These are phyloP conservation scores for Colletotrichum sidae DNA, from an alignment of 2,329 filamentous ascomycete genomes.

Conservation along the genomic window DNA sequence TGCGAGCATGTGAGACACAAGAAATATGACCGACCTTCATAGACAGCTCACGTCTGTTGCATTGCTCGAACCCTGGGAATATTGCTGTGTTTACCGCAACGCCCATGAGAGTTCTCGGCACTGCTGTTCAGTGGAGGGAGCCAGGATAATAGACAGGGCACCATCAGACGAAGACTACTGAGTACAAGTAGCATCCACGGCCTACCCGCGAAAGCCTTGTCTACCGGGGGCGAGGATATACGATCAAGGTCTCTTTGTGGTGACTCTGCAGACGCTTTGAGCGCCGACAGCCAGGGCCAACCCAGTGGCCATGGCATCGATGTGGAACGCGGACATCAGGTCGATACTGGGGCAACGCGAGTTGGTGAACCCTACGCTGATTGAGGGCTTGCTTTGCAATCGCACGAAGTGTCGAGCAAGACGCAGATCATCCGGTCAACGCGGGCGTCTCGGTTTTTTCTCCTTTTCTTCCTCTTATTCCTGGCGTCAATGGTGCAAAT, in stretches of 20 bases:
- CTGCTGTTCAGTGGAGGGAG: background rate
- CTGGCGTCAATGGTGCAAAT: too few relatives aligned
- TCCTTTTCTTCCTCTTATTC: too few relatives aligned
- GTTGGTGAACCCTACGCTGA: too few relatives aligned
- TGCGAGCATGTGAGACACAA: too few relatives aligned
- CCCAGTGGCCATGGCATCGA: slow-evolving; percentile 18
- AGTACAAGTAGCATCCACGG: background rate
- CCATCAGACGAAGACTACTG: slow-evolving; percentile 26
- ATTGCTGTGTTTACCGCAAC: background rate
- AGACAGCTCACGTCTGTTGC: too few relatives aligned
- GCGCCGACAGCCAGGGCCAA: slow-evolving; percentile 16
- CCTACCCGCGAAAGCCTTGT: slow-evolving; percentile 11
- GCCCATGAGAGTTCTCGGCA: too few relatives aligned
- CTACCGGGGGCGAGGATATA: slow-evolving; percentile 23
- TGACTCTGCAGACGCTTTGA: slow-evolving; percentile 7
- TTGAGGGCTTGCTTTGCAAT: too few relatives aligned
- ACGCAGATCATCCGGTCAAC: too few relatives aligned
- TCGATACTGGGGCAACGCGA: slow-evolving; percentile 11
- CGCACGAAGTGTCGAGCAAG: too few relatives aligned
- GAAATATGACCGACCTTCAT: too few relatives aligned
- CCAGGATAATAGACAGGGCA: slow-evolving; percentile 17
- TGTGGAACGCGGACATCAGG: slow-evolving; percentile 28
- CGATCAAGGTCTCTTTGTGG: slow-evolving; percentile 15
- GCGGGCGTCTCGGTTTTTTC: too few relatives aligned
- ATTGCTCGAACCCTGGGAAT: too few relatives aligned